Evolutionary conservation across 805 yeast species (phyloP), one percentile per base, ranked within the genome.

Genomic region (Vanderwaltozyma verrucispora): DNA sequence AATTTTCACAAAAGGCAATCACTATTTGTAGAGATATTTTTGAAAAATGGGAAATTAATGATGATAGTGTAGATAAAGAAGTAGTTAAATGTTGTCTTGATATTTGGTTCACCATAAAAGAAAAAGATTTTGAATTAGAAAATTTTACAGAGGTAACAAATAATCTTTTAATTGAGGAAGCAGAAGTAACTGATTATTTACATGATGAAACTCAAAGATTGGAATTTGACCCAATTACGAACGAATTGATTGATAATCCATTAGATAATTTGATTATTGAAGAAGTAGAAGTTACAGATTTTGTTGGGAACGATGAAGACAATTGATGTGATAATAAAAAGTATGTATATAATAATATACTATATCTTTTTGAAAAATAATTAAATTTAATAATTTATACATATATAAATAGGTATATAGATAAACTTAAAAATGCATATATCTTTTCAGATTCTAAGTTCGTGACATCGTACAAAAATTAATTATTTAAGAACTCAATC

Each of bases 211-310:
- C 32, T 11, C 28, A 14, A 6, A 35, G 40, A 35, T n/a, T 39
- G 9, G 51, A 47, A 36, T 46, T 41, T 29, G 45, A 49, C 18
- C 37, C 43, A 5, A 21, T 12, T 3, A 41, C 39, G 6, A 37
- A 38, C 4, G 28, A 43, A 28, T n/a, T 15, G 6, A 29, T 46
- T 13, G 20, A 29, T 11, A 28, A 40, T 11, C 49, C 46, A 18
- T 15, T 44, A 26, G 29, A 15, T 13, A 54, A 54, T 34, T 30
- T 56, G 28, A 44, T 48, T 3, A 25, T 53, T 14, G 61, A 54
- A 38, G 57, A 54, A 38, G 51, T 54, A 5, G 55, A 56, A 33
- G 50, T 55, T 1, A 42, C 46, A 6, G 48, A 43, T 16, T 47
- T 35, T 35, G 26, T 43, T 7, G 19, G 28, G 7, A 19, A 19